A percentile compares a stretch with the other conserved stretches of the same genome.
phyloP scores from a whole-genome alignment of 345 rosid species.

The Reutealis trisperma region DNA sequence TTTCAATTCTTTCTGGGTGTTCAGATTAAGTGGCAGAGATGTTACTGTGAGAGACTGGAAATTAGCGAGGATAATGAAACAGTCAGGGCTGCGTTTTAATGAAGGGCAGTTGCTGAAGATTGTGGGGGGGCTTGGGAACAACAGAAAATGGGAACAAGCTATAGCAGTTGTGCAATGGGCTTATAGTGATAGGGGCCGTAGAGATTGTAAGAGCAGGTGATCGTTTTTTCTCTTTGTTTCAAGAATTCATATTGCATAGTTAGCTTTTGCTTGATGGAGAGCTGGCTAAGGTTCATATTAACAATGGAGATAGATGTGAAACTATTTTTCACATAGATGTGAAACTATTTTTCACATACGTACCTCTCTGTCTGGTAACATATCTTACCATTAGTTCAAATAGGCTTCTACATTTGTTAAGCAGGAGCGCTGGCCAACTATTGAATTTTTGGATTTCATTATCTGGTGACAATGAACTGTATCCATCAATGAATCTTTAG shows the following conservation, averaged over 20 bases:
- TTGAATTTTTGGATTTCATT: no score
- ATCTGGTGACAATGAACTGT: no score
- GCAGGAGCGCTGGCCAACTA: not conserved
- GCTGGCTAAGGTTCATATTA: not conserved
- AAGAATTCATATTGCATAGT: not conserved
- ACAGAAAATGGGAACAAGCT: conserved; percentile 76
- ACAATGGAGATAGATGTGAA: not conserved
- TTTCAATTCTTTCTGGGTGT: not conserved
- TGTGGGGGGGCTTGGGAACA: conserved; percentile 69
- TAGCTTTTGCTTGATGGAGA: not conserved
- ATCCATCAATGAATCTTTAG: no score
- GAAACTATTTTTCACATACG: not conserved
- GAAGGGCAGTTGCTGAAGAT: conserved; percentile 87
- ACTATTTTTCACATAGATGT: not conserved
- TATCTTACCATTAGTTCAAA: not conserved
- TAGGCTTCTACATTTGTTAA: not conserved
- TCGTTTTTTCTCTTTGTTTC: conserved; percentile 10
- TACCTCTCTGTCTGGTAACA: no score
- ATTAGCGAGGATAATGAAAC: conserved; percentile 88
- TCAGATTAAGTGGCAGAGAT: conserved; percentile 70
- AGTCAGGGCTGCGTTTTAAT: conserved; percentile 71
- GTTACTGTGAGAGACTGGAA: conserved; percentile 81
- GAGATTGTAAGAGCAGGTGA: conserved; percentile 71
- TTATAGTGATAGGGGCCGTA: conserved; percentile 56
- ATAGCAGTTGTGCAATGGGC: conserved; percentile 76